phyloP scores from a whole-genome alignment of 768 basidiomycete species.

The Suillus plorans region DNA sequence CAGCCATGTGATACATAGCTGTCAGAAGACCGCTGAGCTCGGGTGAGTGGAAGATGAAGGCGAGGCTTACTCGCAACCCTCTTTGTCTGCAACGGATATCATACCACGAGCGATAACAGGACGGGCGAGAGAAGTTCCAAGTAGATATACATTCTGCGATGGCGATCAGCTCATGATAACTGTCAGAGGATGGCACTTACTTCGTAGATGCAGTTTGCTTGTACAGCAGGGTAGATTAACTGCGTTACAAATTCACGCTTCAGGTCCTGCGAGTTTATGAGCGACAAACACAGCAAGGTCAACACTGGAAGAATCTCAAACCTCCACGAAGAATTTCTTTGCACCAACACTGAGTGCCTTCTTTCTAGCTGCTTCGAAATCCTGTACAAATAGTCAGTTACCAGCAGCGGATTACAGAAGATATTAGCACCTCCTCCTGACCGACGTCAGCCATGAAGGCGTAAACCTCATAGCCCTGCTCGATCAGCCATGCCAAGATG shows the following conservation, averaged over 20 bases:
- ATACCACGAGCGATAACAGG: conserved; percentile 99
- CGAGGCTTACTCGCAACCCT: conserved; percentile 88
- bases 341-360: conserved; percentile 93
- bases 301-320: conserved; percentile 25
- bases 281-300: not conserved
- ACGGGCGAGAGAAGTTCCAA: conserved; percentile 96
- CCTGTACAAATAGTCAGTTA: conserved; percentile 44
- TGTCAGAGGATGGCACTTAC: conserved; percentile 36
- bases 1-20: conserved; percentile 98
- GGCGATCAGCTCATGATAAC: not conserved
- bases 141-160: conserved; percentile 88
- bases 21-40: not conserved
- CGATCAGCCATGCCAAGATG: conserved; percentile 98
- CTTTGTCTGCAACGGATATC: conserved; percentile 88
- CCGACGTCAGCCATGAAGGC: conserved; percentile 98
- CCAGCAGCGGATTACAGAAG: not conserved
- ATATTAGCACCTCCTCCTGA: conserved; percentile 70
- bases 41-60: not conserved
- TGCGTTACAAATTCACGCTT: conserved; percentile 94
- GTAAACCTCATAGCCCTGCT: conserved; percentile 95
- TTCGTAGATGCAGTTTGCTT: conserved; percentile 99
- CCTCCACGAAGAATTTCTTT: conserved; percentile 93
- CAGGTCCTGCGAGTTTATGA: conserved; percentile 62
- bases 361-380: conserved; percentile 86
- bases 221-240: conserved; percentile 96